Conservation (phyloP, 1,139 yeast species). For the Taphrina populina region DNA sequence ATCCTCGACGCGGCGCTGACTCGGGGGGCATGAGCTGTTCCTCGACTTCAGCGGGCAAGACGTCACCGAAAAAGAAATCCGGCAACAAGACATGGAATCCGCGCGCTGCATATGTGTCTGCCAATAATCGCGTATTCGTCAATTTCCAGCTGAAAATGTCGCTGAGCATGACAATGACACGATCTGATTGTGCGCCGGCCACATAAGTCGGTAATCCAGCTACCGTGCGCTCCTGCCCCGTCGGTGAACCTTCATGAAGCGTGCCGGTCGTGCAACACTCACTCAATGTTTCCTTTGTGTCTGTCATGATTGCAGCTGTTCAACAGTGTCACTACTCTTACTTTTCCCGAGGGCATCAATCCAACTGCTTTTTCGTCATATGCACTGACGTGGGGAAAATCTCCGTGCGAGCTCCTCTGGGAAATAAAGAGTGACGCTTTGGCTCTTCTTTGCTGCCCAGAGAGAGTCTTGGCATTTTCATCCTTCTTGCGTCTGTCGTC, state of each 20-base stretch:
- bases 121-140: constrained; percentile 36
- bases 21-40: constrained; percentile 14
- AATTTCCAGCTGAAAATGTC: constrained; percentile 38
- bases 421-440: too few species aligned
- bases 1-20: constrained; percentile 6
- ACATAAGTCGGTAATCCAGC: constrained; percentile 34
- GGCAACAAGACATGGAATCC: constrained; percentile 34
- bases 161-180: constrained; percentile 33
- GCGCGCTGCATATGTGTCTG: constrained; percentile 37
- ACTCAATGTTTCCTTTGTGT: not conserved
- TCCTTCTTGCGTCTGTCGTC: too few species aligned
- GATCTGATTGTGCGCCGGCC: constrained; percentile 28
- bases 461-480: too few species aligned
- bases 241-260: constrained; percentile 35
- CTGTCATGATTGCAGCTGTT: too few species aligned
- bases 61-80: constrained; percentile 34
- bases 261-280: constrained; percentile 35
- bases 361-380: too few species aligned
- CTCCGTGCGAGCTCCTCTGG: too few species aligned
- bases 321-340: too few species aligned
- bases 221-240: constrained; percentile 25
- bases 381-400: too few species aligned
- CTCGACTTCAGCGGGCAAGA: constrained; percentile 6
- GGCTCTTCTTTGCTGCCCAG: too few species aligned
- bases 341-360: too few species aligned